Evolutionary conservation across 768 basidiomycete genomes (phyloP).

Genomic region (Strobilomyces confusus): DNA sequence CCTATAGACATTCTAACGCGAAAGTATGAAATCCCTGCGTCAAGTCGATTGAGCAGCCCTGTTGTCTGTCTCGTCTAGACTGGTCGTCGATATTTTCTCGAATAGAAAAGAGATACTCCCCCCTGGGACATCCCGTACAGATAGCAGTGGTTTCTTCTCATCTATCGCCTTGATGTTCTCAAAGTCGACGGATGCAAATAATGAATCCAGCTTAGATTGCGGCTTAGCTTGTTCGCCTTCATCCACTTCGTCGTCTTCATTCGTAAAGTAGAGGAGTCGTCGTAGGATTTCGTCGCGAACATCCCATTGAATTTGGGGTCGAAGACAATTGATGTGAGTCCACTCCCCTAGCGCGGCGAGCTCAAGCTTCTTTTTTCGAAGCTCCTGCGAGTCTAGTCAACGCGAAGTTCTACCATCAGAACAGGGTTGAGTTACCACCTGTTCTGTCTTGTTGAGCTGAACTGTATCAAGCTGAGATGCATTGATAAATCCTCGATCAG

Average conservation of each 20-base stretch:
- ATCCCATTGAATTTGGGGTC: constrained; percentile 37
- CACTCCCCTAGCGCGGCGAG: constrained; percentile 76
- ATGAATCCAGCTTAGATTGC: constrained; percentile 28
- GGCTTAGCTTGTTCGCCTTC: constrained; percentile 9
- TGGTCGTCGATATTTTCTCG: constrained; percentile 45
- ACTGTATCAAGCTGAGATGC: constrained; percentile 59
- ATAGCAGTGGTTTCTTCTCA: constrained; percentile 29
- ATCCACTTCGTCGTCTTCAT: constrained; percentile 14
- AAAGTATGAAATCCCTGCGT: background rate
- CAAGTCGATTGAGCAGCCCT: background rate
- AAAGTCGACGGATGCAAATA: constrained; percentile 46
- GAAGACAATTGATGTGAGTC: constrained; percentile 79
- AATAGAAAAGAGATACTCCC: constrained; percentile 78
- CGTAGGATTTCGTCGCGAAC: constrained; percentile 68
- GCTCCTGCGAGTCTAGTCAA: constrained; percentile 40
- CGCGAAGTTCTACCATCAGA: background rate
- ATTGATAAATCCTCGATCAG: constrained; percentile 50
- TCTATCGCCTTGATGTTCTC: constrained; percentile 41
- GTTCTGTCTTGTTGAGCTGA: constrained; percentile 44
- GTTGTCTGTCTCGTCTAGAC: constrained; percentile 4
- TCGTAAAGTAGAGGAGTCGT: constrained; percentile 34
- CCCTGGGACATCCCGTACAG: constrained; percentile 49
- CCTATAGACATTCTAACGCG: background rate
- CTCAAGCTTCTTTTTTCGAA: constrained; percentile 62
- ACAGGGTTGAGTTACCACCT: constrained; percentile 40